Base-by-base conservation (phyloP, 139 green algal genomes). In the Eudorina sp. region DNA sequence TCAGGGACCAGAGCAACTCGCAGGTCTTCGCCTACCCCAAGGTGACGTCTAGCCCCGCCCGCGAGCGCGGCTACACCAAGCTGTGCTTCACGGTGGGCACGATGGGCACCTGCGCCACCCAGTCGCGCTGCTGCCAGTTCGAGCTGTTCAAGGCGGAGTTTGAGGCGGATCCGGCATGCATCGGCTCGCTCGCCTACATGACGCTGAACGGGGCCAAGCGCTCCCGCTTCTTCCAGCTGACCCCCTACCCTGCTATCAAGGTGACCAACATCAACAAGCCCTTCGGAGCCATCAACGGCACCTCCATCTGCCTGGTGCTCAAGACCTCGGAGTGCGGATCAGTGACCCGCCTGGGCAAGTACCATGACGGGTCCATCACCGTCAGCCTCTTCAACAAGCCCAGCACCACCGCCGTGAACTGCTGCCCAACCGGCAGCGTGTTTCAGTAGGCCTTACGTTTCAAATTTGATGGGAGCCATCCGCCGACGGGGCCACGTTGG, bases 111-210 rank as follows among this genome's bases (percentile, higher is more conserved):
- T 88, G 83, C 83, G 25, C 18, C 25, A 13, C 48, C 7, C 34
- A 69, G 23, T 88, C 83, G 23, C 23, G 43, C 29, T 90, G 86
- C 78, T 85, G 77, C 66, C 13, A 76, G 27, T 87, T 88, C 55
- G 66, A 77, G 25, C 78, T 90, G 16, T 83, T 88, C 77, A 90
- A 92, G 89, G 25, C 89, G 16, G 89, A 92, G 72, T 69, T 92
- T 51, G 72, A 90, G 21, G 85, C 68, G 14, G 82, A 82, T 25
- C 25, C 53, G 27, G 34, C 1, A 9, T 92, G 89, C 85, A 3
- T 38, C 14, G 48, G 23, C 29, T 60, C 89, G 3, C 74, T 92
- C 1, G 55, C 70, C 4, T 92, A 92, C 89, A 89, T 81, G 18
- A 89, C 68, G 0, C 36, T 92, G 7, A 45, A 92, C n/a, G 85